Evolutionary conservation across 148 eudicot genomes (phyloP), one percentile per base, ranked within the genome.

Genomic region (Arctostaphylos glauca): DNA sequence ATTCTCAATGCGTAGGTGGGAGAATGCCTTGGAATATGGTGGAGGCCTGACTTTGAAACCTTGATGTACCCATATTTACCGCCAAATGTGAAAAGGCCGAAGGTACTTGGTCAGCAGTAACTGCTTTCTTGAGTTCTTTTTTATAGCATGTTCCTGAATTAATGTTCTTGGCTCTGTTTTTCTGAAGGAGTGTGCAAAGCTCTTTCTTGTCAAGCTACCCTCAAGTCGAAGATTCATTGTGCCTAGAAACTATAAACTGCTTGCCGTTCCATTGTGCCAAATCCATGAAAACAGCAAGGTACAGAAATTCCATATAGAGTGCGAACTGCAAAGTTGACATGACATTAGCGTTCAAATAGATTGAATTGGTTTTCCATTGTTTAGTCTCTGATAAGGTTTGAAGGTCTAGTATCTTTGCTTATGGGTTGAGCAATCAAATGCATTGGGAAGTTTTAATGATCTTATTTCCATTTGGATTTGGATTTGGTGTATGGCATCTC

Each of bases 21-120:
- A 48, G 95, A 93, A 79, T 93, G 95, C 81, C 89, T 93, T 46
- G 95, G 93, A 49, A 92, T 86, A 83, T 93, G 95, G 97, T 92
- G 97, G 97, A 89, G 86, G 82, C 86, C 90, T 19, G 89, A 92
- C 62, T 93, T 89, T 64, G 94, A 90, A 77, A 76, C 91, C 41
- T 53, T 91, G 81, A 74, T 88, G 66, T 90, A 82, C 73, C 97
- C 94, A 18, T 92, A 88, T 85, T 79, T 92, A 80, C 95, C 91
- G 77, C 92, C 94, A 81, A 88, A 86, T 80, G 83, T 89, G 21
- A 91, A 85, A 86, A 83, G 70, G 83, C 95, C 97, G 8, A 93
- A 93, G 91, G 97, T 92, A 79, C 31, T 53, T 46, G 14, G 38
- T 59, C 2, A 21, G 58, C n/a, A 13, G 16, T 8, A 10, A 5